Evolutionary conservation across 139 green algal species (phyloP).

Genomic region (Dunaliella primolecta): DNA sequence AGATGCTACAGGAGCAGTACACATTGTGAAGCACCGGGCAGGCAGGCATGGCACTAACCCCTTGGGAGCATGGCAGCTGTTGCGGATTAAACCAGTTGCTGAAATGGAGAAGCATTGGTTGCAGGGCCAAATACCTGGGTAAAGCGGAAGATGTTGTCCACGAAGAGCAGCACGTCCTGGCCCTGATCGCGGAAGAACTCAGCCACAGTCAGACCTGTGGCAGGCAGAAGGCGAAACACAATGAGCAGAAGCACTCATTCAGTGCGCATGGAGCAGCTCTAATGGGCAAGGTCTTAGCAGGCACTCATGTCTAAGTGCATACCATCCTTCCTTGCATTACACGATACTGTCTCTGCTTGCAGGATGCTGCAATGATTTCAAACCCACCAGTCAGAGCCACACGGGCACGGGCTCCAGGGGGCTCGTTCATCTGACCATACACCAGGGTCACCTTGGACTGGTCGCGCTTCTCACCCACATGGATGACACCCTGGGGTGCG

Average conservation of each 20-base stretch:
- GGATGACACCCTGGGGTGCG: constrained; percentile 99
- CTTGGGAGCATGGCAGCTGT: neutral
- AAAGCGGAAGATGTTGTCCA: constrained; percentile 99
- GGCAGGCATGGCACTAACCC: too few species aligned
- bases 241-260: too few species aligned
- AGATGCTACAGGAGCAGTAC: too few species aligned
- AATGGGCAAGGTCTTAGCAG: too few species aligned
- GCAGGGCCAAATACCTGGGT: constrained; percentile 70
- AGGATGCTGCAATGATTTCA: too few species aligned
- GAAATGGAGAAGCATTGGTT: too few species aligned
- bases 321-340: too few species aligned
- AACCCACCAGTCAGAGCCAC: constrained; percentile 95
- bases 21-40: too few species aligned
- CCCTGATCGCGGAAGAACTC: constrained; percentile 99
- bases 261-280: too few species aligned
- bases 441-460: constrained; percentile 99
- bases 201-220: constrained; percentile 94
- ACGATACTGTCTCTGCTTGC: too few species aligned
- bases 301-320: too few species aligned
- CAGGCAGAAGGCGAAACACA: neutral
- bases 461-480: constrained; percentile 80
- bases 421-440: constrained; percentile 99
- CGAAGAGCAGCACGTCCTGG: constrained; percentile 99
- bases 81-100: too few species aligned
- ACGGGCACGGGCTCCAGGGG: constrained; percentile 94